These are phyloP conservation scores for Cubamyces sp. DNA, from an alignment of 768 basidiomycete species.

Conservation along the genomic window DNA sequence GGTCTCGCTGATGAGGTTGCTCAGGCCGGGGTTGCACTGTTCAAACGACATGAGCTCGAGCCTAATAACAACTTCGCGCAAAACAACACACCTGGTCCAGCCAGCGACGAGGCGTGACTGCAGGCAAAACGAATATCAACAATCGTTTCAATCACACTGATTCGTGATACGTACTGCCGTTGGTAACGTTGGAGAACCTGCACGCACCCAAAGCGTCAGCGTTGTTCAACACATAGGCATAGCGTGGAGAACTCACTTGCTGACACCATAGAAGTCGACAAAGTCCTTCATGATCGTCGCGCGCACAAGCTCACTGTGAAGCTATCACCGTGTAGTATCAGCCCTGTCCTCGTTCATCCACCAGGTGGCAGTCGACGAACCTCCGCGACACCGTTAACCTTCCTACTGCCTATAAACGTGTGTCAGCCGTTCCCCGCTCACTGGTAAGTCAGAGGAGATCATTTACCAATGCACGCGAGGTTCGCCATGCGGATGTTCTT, in stretches of 20 bases:
- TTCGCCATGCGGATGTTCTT: constrained; percentile 91
- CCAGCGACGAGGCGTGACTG: constrained; percentile 93
- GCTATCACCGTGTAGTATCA: constrained; percentile 37
- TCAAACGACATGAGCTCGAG: neutral
- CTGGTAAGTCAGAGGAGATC: neutral
- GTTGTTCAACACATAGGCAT: neutral
- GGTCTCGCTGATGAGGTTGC: constrained; percentile 81
- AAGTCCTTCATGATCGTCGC: constrained; percentile 89
- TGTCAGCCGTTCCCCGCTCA: neutral
- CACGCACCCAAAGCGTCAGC: neutral
- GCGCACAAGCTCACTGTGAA: constrained; percentile 88
- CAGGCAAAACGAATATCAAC: neutral
- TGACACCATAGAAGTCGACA: constrained; percentile 87
- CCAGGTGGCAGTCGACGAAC: constrained; percentile 36
- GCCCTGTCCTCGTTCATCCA: neutral
- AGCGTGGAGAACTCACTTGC: constrained; percentile 53
- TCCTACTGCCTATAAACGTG: constrained; percentile 61
- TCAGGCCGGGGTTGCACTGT: constrained; percentile 86
- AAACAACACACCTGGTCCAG: constrained; percentile 63
- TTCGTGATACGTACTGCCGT: constrained; percentile 67
- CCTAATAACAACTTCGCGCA: neutral
- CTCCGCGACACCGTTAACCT: constrained; percentile 96
- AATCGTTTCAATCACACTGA: neutral
- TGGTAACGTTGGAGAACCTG: constrained; percentile 89
- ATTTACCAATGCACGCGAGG: constrained; percentile 79